Conservation (phyloP, 768 basidiomycete species). For the Lactifluus echinatus region DNA sequence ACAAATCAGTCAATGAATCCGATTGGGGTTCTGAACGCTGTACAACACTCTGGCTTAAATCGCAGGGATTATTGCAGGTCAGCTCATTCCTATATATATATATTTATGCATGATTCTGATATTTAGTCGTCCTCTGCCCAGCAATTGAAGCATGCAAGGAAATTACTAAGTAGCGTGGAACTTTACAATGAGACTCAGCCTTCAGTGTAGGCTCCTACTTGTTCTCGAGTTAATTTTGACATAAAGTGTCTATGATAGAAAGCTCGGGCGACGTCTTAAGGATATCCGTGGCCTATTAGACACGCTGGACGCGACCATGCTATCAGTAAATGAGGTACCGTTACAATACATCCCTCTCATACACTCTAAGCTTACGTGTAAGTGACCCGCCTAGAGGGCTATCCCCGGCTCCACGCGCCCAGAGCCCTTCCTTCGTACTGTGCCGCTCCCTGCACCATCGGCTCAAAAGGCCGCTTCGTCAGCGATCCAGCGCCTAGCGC, state of each 20-base stretch:
- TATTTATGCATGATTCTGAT: neutral
- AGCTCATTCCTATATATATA: constrained; percentile 8
- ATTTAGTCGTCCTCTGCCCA: neutral
- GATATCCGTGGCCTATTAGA: constrained; percentile 45
- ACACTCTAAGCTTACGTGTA: neutral
- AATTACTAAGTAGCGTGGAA: constrained; percentile 3
- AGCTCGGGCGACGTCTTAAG: constrained; percentile 35
- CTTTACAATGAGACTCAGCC: constrained; percentile 5
- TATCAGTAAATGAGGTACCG: constrained; percentile 45
- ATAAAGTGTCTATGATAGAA: constrained; percentile 25
- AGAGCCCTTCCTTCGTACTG: constrained; percentile 42
- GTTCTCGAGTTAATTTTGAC: neutral
- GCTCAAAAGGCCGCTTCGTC: constrained; percentile 5
- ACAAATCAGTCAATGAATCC: constrained; percentile 38
- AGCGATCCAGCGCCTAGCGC: neutral
- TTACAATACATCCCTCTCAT: neutral
- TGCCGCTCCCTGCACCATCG: constrained; percentile 37
- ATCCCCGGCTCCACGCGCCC: constrained; percentile 35
- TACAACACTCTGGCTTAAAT: constrained; percentile 44
- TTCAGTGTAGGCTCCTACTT: constrained; percentile 2
- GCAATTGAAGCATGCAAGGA: constrained; percentile 16
- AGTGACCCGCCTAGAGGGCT: constrained; percentile 30
- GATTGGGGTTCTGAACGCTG: constrained; percentile 33
- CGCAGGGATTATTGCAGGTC: constrained; percentile 50
- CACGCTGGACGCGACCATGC: constrained; percentile 43